Base-by-base conservation (phyloP, 441 rosid genomes). In the Croton laevigatus region DNA sequence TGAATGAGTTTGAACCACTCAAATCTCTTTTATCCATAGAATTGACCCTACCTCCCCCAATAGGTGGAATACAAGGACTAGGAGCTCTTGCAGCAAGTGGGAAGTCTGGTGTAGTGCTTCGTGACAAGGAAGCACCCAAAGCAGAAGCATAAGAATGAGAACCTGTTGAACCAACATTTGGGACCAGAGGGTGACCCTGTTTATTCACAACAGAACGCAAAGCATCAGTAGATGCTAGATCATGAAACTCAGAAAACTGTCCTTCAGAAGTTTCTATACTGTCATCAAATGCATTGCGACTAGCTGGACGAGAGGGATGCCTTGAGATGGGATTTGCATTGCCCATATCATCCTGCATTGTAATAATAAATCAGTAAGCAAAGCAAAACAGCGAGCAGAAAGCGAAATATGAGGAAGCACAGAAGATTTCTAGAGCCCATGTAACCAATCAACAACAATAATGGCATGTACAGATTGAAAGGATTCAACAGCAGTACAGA, bases 51-150 rank as follows among this genome's bases (percentile, higher is more conserved):
- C 86, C 88, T 49, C 75, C 86, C 69, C 91, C 89, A 73, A 85
- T 78, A 48, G 89, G 81, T 42, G 86, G 87, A 76, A 83, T 83
- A 61, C 78, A 80, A 57, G 92, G 91, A 64, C 87, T 88, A 52
- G 88, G 86, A 78, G 82, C 85, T 67, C 89, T 83, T 44, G 85
- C 88, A 2, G 79, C 75, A 71, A 82, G 81, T 65, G 85, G 92
- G 55, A 89, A 86, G 32, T 87, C 94, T 59, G 94, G 90, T 4
- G 94, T 87, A 65, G 82, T 71, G 73, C 88, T 87, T 71, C 92
- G 82, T 8, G 91, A 89, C 83, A 83, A 75, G 58, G 91, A 81
- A 38, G 83, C 82, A 63, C 87, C 91, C 62, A 86, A 75, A 58
- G 90, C 88, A 64, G 91, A 81, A 49, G 89, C 91, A 86, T 84